Evolutionary conservation across 2,329 filamentous ascomycete genomes (phyloP).

Genomic region (Elsinoe australis): DNA sequence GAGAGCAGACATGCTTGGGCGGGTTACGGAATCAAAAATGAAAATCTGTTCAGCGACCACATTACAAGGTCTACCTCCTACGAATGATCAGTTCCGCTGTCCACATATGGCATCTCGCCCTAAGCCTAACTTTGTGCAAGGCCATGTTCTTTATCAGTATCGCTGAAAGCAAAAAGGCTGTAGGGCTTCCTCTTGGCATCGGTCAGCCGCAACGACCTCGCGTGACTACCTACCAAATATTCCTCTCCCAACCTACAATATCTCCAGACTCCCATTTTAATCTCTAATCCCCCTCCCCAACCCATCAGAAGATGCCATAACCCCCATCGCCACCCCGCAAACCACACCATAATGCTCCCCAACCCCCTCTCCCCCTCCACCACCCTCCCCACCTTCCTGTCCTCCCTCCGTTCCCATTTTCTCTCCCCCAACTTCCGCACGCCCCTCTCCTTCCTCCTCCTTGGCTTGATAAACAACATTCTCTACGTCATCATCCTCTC

Average conservation of each 20-base stretch:
- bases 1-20: background rate
- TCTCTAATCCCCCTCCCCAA: background rate
- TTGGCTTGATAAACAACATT: slow-evolving; percentile 86
- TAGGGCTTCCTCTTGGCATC: slow-evolving; percentile 12
- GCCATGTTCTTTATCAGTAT: no score
- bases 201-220: slow-evolving; percentile 5
- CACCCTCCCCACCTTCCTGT: slow-evolving; percentile 11
- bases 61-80: background rate
- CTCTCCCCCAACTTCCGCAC: background rate
- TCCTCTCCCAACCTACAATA: no score
- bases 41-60: slow-evolving; percentile 11
- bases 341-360: slow-evolving; percentile 4
- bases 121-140: no score
- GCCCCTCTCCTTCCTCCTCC: slow-evolving; percentile 10
- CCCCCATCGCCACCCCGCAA: background rate
- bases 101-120: no score
- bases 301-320: background rate
- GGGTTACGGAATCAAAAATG: slow-evolving; percentile 14
- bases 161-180: background rate
- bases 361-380: slow-evolving; percentile 16
- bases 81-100: background rate
- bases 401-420: slow-evolving; percentile 2
- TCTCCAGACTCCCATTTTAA: background rate
- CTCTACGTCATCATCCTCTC: slow-evolving; percentile 96
- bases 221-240: slow-evolving; percentile 7